Evolutionary conservation across 805 yeast genomes (phyloP), one percentile per base, ranked within the genome.

Genomic region (Dipodascus albidus): DNA sequence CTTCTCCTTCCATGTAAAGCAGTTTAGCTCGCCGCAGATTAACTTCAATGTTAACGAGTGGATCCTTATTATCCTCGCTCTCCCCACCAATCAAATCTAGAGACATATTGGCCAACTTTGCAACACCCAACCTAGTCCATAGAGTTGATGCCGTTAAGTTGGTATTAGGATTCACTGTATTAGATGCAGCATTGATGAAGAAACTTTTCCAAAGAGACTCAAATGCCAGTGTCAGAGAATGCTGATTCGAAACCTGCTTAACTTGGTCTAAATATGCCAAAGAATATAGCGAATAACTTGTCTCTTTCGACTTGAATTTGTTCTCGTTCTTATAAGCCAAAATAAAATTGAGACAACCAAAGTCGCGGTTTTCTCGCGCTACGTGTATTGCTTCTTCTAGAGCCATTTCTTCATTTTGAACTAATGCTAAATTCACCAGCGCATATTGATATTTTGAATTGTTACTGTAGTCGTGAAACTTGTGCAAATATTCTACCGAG

Each of bases 311-410:
- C 44, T 38, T 38, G 44, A 38, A 38, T 14, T 17, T 38, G 44
- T 17, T 22, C 24, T 38, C 52, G 21, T 31, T 50, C n/a, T 89
- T 93, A 85, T 8, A 47, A 3, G 87, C 75, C 50, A 88, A 70
- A 15, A 88, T 75, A 59, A 81, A 81, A 23, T 86, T 83, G 47
- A 88, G 72, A 23, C 95, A 86, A 14, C 75, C 72, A 53, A 79
- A 74, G 65, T 90, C 96, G 57, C 82, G 82, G 60, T 84, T 83
- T 61, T 89, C 96, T 59, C 96, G 72, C 0, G 96, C 96, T 2
- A 89, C 88, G 3, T 85, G 74, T 1, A 88, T 84, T 0, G 96
- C 93, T 64, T 89, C 96, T 57, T 85, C 87, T 14, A 87, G 64
- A 0, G 96, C 95, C 55, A 83, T 83, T 11, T 74, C 75, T 51